Evolutionary conservation across 2,329 filamentous ascomycete genomes (phyloP), one percentile per base, ranked within the genome.

Genomic region (Berkeleyomyces basicola): DNA sequence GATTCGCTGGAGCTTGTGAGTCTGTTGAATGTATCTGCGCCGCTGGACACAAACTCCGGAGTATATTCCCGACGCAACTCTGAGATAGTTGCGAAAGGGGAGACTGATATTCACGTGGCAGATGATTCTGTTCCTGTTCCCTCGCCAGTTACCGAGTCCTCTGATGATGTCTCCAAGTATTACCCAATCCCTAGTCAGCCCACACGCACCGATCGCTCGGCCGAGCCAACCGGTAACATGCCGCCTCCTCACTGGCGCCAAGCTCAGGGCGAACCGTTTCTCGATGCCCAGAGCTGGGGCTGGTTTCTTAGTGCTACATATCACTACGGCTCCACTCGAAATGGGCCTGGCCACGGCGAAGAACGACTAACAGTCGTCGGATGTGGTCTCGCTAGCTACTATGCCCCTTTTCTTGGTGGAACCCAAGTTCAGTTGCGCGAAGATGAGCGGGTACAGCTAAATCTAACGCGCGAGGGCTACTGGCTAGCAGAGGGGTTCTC

Each of bases 21-120:
- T 51, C 73, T 74, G 63, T 65, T 77, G 14, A 78, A 79, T 65
- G 73, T 78, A 2, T 78, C 77, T 31, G 75, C 73, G 14, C 77
- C 77, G 59, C 65, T 59, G 36, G 59, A 65, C 2, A 39, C 7
- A 4, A 33, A 16, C 11, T 31, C 23, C 9, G 57, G 63, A 3
- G 53, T 64, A 33, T 44, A 64, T 6, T 65, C 64, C 51, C 61
- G 36, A 46, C 40, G 4, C 16, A 43, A 39, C 57, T 31, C 57
- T 0, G 10, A 3, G 2, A 31, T 31, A 10, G 23, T 23, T 23
- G 23, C 23, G 23, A 23, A 23, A 23, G 23, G 23, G 23, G 23
- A 4, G 7, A 31, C 23, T 51, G 47, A 33, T 31, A 51, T 11
- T 7, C n/a, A 49, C 16, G 16, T 51, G 47, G 23, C 3, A 7